Evolutionary conservation across 805 yeast genomes (phyloP).

Genomic region (Metschnikowia kofuensis): DNA sequence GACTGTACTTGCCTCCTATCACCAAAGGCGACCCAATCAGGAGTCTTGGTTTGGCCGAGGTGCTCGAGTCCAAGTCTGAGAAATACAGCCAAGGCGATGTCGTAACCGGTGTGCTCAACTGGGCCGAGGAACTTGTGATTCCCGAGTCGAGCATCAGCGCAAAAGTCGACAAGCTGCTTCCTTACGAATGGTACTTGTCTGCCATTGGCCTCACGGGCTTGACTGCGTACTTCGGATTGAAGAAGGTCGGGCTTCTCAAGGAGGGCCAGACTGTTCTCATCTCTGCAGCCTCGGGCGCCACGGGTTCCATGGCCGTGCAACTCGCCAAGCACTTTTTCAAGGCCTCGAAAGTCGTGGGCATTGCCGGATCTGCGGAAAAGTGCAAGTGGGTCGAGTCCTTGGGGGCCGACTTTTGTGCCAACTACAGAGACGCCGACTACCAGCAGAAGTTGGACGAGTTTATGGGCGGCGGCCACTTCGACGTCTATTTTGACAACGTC

Average conservation of each 20-base stretch:
- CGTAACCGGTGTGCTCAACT: conserved; percentile 38
- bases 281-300: conserved; percentile 71
- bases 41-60: conserved; percentile 46
- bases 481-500: conserved; percentile 59
- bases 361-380: conserved; percentile 60
- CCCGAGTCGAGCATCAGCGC: conserved; percentile 23
- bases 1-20: conserved; percentile 37
- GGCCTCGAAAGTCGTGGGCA: conserved; percentile 56
- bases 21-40: conserved; percentile 45
- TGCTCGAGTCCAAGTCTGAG: conserved; percentile 44
- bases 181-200: conserved; percentile 45
- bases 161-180: conserved; percentile 29
- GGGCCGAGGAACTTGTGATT: conserved; percentile 50
- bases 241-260: conserved; percentile 45
- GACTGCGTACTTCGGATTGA: conserved; percentile 59
- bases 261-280: conserved; percentile 48
- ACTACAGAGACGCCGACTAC: conserved; percentile 45
- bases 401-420: conserved; percentile 52
- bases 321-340: conserved; percentile 51
- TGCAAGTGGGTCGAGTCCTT: conserved; percentile 50
- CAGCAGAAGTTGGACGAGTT: conserved; percentile 23
- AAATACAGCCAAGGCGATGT: conserved; percentile 44
- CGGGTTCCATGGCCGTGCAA: conserved; percentile 60
- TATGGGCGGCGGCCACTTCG: conserved; percentile 48
- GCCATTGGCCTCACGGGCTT: conserved; percentile 56